phyloP scores from a whole-genome alignment of 2,329 filamentous ascomycete species.

The Mollisia scopiformis region DNA sequence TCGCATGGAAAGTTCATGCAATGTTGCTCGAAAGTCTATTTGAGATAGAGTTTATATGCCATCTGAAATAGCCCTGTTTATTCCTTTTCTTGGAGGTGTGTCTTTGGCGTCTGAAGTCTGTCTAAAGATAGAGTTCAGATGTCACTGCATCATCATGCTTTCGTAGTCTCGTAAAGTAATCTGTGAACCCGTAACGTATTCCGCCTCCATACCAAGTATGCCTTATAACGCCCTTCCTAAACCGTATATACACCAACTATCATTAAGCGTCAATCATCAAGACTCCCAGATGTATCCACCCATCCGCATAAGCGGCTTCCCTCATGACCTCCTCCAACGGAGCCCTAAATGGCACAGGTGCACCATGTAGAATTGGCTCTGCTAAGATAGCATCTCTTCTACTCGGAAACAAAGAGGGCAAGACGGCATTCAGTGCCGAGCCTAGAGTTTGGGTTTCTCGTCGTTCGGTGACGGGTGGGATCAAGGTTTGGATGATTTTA shows the following conservation, averaged over 20 bases:
- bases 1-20: too few relatives aligned
- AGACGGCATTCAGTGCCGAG: slow-evolving; percentile 70
- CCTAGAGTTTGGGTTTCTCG: slow-evolving; percentile 71
- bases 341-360: slow-evolving; percentile 77
- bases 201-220: neutral
- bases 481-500: slow-evolving; percentile 75
- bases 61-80: neutral
- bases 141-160: neutral
- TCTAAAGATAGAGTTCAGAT: too few relatives aligned
- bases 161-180: neutral
- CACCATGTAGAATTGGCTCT: slow-evolving; percentile 83
- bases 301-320: slow-evolving; percentile 86
- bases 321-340: slow-evolving; percentile 82
- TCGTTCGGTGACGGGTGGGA: slow-evolving; percentile 52
- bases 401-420: slow-evolving; percentile 87
- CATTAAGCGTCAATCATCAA: slow-evolving; percentile 25
- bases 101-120: too few relatives aligned
- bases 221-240: neutral
- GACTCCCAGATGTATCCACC: slow-evolving; percentile 85
- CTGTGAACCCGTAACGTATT: neutral
- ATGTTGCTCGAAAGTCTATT: neutral
- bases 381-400: slow-evolving; percentile 83
- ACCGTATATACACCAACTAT: neutral
- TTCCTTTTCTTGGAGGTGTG: too few relatives aligned
- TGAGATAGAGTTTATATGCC: neutral